Evolutionary conservation across 2,329 filamentous ascomycete genomes (phyloP), one percentile per base, ranked within the genome.

Genomic region (Leptographium radiaticola): DNA sequence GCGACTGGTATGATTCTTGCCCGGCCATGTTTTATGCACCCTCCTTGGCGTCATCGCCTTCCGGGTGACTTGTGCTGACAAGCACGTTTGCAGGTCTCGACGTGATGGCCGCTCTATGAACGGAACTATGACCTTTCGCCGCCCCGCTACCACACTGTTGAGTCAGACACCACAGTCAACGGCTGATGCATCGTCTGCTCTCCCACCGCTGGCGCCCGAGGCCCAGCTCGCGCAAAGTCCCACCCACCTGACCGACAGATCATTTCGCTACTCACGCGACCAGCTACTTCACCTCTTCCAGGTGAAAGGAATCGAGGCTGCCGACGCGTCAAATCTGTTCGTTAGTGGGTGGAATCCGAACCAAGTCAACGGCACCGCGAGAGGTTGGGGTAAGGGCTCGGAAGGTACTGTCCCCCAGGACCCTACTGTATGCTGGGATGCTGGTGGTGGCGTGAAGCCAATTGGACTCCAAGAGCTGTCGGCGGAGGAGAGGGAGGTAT

Each of bases 391-490:
- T 51, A 89, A 90, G 67, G 77, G 75, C 60, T 79, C 80, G 55
- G 89, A 96, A 59, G 78, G 77, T 56, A 85, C 89, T 58, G 74
- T 77, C 58, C 83, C 83, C 55, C 81, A 86, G 63, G 89, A 91
- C 46, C 87, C 90, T n/a, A 89, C 93, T 58, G 80, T 91, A 44
- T 97, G 90, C 67, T 98, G 91, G 93, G 87, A 95, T 64, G 70
- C 78, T 55, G 76, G 77, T 56, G 89, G 87, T 30, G 76, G 77
- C 52, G 75, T 81, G 46, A 77, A 80, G 59, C 89, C 90, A 8
- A 73, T 96, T 59, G 82, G 81, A 34, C 67, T 95, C 59, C 75
- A 80, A 57, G 82, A 86, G 45, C 81, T 95, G 80, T 74, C 77
- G 1, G 58, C 68, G 6, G 76, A 81, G 56, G 82, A 85, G 68